Percentiles rank a stretch among this genome's conserved stretches.
Conservation (phyloP, 768 basidiomycete species). For the Mycena epipterygia region DNA sequence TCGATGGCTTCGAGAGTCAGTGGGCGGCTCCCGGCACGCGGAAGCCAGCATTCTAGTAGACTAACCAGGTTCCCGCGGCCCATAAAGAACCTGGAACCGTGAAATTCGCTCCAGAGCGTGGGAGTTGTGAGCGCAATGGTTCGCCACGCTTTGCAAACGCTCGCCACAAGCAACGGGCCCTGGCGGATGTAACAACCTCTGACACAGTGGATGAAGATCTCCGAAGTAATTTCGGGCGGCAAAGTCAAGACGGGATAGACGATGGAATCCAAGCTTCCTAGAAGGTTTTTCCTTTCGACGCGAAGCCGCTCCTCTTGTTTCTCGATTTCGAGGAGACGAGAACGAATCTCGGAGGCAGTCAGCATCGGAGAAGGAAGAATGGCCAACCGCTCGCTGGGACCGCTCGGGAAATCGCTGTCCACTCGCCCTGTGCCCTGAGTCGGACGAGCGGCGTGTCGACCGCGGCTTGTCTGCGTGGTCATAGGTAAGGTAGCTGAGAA, state of each 20-base stretch:
- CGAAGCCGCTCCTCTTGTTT: background rate
- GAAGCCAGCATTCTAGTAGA: background rate
- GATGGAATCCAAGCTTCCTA: background rate
- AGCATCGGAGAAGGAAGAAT: no score
- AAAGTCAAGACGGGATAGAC: background rate
- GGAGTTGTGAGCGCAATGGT: background rate
- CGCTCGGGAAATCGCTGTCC: no score
- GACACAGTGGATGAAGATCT: background rate
- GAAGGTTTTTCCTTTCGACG: background rate
- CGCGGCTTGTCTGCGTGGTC: no score
- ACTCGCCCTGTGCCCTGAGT: no score
- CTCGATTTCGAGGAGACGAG: background rate
- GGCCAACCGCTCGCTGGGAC: no score
- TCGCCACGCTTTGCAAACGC: no score
- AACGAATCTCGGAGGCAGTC: no score
- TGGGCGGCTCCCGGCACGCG: background rate
- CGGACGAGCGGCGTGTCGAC: no score
- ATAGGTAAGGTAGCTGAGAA: no score
- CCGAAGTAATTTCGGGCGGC: background rate
- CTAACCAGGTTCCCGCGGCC: background rate
- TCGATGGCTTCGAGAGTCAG: background rate
- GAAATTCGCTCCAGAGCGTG: background rate
- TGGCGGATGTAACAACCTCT: no score
- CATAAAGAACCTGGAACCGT: no score
- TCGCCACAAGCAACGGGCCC: background rate